Base-by-base conservation (phyloP, 306 rosid species). In the Lathyrus aphaca region DNA sequence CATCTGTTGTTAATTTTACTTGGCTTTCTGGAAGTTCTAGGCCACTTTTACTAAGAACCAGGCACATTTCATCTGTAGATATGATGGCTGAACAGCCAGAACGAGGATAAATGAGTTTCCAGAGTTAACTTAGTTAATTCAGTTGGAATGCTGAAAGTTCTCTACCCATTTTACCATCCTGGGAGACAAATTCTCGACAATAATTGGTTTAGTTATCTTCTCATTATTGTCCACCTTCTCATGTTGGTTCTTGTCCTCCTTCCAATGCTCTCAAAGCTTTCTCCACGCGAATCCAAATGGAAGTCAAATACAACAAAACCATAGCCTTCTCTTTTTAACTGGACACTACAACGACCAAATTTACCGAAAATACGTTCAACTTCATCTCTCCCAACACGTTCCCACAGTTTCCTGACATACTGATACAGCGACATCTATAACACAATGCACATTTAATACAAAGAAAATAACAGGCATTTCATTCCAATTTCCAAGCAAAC, bases 231-330 rank as follows among this genome's bases (percentile, higher is more conserved):
- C 85, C 74, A 37, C 55, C 50, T n/a, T 71, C 75, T 43, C 17
- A 51, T 16, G 19, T 69, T 73, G 84, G 71, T 63, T 66, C 59
- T 78, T 73, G 67, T 58, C 79, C 80, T 75, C 90, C 90, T 68
- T 70, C 75, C 37, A 86, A 75, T 71, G 76, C 81, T 39, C 85
- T 84, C 82, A 89, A 69, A 70, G 96, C 90, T 43, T 73, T 86
- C 21, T 74, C 84, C 1, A 88, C 92, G n/a, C n/a, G n/a, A n/a
- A 77, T 86, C 61, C 0, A 46, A 66, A 65, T 74, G 78, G 51
- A 81, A 79, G 66, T 83, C 83, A 76, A 72, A 86, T 1, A 84
- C 87, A 4, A 83, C 84, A 74, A 86, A 89, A 35, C 92, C 96
- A 77, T 82, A 86, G 14, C 86, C 86, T 70, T 77, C 88, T 81